Base-by-base conservation (phyloP, 352 stramenopile species). In the Aphanomyces cochlioides region DNA sequence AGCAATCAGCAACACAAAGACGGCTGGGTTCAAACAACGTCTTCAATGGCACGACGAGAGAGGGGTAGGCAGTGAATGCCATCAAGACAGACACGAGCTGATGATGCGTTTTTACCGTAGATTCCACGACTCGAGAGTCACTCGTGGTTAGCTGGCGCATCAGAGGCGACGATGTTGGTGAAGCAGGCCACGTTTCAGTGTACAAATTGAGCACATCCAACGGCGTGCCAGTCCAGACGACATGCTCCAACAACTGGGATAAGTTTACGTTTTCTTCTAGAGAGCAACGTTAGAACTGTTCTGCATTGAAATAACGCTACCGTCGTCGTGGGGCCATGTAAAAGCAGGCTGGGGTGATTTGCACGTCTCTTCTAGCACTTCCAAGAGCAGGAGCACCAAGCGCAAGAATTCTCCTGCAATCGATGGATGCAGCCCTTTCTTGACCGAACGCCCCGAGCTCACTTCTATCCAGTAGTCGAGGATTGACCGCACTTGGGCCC, bases 391-490 rank as follows among this genome's bases (percentile, higher is more conserved):
- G 48, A 85, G 75, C 69, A 93, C 90, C 48, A 95, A 92, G 10
- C 76, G 71, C 19, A 95, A 92, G 47, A 95, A 95, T 13, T 84
- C 76, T 37, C 85, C 74, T 43, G 87, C 84, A 17, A 93, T 82
- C 70, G 90, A 79, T 6, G 87, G 85, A 59, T 95, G 83, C 13
- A 95, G 74, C 13, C 84, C 85, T 43, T 84, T 81, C 67, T 90
- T 80, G 0, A 83, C 78, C 36, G 88, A 92, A 21, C 77, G 76
- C 28, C 85, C 87, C 3, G 75, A 75, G 28, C 84, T 84, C 63
- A 80, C 90, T 57, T 95, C 85, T 66, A 93, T 83, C 85, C 85
- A 95, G 73, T 90, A 95, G 8, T 77, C 86, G 43, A 93, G 81
- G 10, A 95, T 75, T 47, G 87, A 92, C 56, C 88, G 78, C 5